phyloP scores from a whole-genome alignment of 805 yeast genomes.

The Yamadazyma endophytica region DNA sequence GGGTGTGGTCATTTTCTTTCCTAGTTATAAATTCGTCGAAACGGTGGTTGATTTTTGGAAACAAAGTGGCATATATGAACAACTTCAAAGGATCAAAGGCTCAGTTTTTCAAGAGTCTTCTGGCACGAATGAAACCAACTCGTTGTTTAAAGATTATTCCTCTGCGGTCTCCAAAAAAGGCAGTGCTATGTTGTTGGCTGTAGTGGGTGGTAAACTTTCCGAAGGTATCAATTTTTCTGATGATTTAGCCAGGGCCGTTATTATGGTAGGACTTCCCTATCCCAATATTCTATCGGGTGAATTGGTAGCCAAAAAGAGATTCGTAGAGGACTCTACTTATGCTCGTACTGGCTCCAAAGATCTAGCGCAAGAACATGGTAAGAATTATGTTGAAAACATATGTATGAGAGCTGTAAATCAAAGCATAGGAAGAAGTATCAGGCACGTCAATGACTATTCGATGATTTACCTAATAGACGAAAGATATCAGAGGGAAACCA shows the following conservation, averaged over 20 bases:
- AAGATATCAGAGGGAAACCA: conserved; percentile 46
- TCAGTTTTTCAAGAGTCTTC: conserved; percentile 53
- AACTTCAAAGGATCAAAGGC: conserved; percentile 37
- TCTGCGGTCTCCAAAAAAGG: conserved; percentile 27
- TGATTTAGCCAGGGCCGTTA: conserved; percentile 79
- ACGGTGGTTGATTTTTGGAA: conserved; percentile 55
- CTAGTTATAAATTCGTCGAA: conserved; percentile 73
- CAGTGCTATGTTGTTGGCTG: conserved; percentile 75
- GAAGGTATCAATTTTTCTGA: conserved; percentile 93
- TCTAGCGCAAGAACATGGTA: conserved; percentile 46
- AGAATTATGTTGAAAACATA: conserved; percentile 69
- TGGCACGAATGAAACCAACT: conserved; percentile 37
- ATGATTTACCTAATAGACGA: conserved; percentile 67
- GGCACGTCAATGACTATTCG: conserved; percentile 81
- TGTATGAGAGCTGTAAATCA: conserved; percentile 93
- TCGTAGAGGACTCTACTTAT: conserved; percentile 51
- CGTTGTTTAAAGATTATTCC: conserved; percentile 49
- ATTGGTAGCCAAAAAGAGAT: conserved; percentile 64
- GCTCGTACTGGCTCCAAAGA: conserved; percentile 42
- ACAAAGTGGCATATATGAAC: conserved; percentile 20
- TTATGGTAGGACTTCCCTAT: conserved; percentile 85
- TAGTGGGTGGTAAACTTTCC: conserved; percentile 88
- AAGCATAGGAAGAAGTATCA: conserved; percentile 85
- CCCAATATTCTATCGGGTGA: conserved; percentile 86
- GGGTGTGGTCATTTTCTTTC: conserved; percentile 80